phyloP scores from a whole-genome alignment of 192 early-diverging fungal species.

The Coemansia aciculifera region DNA sequence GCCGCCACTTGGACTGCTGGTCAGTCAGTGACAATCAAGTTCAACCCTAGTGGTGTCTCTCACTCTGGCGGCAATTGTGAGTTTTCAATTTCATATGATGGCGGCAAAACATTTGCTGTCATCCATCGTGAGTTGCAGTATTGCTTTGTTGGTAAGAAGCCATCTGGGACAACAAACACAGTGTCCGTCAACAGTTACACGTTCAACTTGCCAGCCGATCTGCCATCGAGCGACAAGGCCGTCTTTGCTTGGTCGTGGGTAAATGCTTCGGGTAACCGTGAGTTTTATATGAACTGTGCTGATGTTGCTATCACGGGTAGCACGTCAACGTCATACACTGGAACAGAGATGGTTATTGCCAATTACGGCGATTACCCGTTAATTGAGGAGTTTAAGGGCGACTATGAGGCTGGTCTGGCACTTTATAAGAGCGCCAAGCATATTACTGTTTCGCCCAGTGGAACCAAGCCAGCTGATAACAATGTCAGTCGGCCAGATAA shows the following conservation, averaged over 20 bases:
- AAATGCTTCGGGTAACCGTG: constrained; percentile 61
- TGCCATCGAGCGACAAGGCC: constrained; percentile 56
- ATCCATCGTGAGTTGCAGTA: constrained; percentile 50
- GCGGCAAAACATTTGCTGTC: constrained; percentile 60
- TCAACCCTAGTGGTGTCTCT: constrained; percentile 17
- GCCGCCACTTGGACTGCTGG: constrained; percentile 56
- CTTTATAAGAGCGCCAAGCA: constrained; percentile 14
- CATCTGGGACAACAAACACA: constrained; percentile 7
- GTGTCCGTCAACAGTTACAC: constrained; percentile 32
- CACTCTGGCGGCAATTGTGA: constrained; percentile 69
- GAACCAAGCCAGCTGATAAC: background rate
- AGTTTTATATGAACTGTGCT: constrained; percentile 60
- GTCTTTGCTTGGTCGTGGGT: constrained; percentile 66
- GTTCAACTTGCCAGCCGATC: constrained; percentile 54
- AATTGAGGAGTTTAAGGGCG: constrained; percentile 5
- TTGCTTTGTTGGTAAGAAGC: constrained; percentile 42
- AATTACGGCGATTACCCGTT: constrained; percentile 23
- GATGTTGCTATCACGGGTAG: constrained; percentile 23
- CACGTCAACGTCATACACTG: constrained; percentile 17
- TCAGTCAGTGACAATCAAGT: constrained; percentile 50
- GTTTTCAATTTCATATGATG: constrained; percentile 65
- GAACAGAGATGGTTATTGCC: constrained; percentile 25
- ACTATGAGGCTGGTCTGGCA: constrained; percentile 6
- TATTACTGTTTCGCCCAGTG: constrained; percentile 10
- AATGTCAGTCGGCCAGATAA: background rate